A percentile compares a stretch with the other conserved stretches of the same genome.
Conservation (phyloP, 2,329 filamentous ascomycete species). For the Sclerotinia spermophila region DNA sequence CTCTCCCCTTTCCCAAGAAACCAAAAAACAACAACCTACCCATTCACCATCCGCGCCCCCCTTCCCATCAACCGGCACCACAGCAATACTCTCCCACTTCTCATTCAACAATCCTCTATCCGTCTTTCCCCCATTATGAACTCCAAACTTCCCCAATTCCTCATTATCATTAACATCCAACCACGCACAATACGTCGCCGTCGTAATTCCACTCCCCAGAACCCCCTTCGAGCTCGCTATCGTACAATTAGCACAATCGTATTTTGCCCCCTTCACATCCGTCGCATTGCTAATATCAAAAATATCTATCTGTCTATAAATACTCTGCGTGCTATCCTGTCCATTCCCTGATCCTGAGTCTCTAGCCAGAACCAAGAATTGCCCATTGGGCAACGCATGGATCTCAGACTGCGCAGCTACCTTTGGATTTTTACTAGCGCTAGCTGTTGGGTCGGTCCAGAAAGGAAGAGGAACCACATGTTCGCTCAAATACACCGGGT, state of each 20-base stretch:
- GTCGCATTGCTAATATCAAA: constrained; percentile 62
- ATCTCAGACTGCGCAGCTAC: constrained; percentile 68
- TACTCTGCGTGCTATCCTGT: constrained; percentile 47
- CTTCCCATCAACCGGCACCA: constrained; percentile 54
- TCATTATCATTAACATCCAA: constrained; percentile 64
- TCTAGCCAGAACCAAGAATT: constrained; percentile 65
- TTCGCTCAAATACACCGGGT: constrained; percentile 52
- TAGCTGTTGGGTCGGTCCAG: constrained; percentile 47
- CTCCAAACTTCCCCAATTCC: constrained; percentile 61
- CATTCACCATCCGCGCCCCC: constrained; percentile 53
- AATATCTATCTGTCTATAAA: constrained; percentile 67
- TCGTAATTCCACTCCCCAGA: constrained; percentile 51
- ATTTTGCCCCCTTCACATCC: constrained; percentile 50
- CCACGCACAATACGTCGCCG: constrained; percentile 62
- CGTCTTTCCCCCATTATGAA: constrained; percentile 64
- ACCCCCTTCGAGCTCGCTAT: constrained; percentile 45
- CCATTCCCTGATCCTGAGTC: constrained; percentile 60
- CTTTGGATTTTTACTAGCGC: constrained; percentile 44
- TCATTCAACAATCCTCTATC: constrained; percentile 62
- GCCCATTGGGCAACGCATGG: constrained; percentile 56
- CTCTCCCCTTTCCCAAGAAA: too few relatives aligned
- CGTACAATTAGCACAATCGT: constrained; percentile 40
- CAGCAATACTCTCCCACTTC: constrained; percentile 70
- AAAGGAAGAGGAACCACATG: constrained; percentile 64
- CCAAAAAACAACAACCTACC: constrained; percentile 20